These are phyloP conservation scores for Articulospora tetracladia DNA, from an alignment of 495 filamentous ascomycete species.

Conservation along the genomic window DNA sequence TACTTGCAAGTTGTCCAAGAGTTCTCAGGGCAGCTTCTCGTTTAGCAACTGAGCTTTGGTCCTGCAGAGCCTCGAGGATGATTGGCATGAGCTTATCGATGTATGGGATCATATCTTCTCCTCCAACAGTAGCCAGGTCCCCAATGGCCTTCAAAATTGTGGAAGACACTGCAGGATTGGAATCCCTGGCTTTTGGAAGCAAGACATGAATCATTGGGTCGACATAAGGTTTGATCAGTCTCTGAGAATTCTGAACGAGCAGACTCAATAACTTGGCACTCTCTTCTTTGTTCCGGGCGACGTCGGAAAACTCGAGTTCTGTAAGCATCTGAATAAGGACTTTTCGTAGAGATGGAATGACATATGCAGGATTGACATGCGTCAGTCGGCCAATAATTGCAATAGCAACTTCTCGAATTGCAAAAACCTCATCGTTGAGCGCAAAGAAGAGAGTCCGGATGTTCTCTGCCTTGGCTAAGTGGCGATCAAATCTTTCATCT, in stretches of 20 bases:
- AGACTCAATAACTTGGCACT: constrained; percentile 89
- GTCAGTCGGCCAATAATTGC: constrained; percentile 93
- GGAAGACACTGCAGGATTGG: constrained; percentile 80
- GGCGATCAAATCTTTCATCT: constrained; percentile 90
- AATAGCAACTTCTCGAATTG: constrained; percentile 90
- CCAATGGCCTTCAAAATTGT: constrained; percentile 92
- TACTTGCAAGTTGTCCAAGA: constrained; percentile 87
- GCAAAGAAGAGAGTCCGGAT: constrained; percentile 93
- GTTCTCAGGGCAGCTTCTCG: constrained; percentile 88
- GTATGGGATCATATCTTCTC: constrained; percentile 83
- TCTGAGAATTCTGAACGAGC: constrained; percentile 85
- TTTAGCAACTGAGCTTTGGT: constrained; percentile 82
- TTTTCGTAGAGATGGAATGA: constrained; percentile 91
- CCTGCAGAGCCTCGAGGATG: constrained; percentile 87
- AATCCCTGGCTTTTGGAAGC: constrained; percentile 80
- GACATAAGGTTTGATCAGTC: constrained; percentile 90
- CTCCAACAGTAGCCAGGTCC: constrained; percentile 88
- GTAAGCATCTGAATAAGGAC: constrained; percentile 93
- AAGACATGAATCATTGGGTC: constrained; percentile 90
- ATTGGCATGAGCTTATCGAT: constrained; percentile 89
- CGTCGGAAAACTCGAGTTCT: constrained; percentile 93
- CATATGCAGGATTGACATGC: constrained; percentile 89
- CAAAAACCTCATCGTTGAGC: constrained; percentile 91
- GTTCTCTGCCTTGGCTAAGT: constrained; percentile 92
- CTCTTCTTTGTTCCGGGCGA: constrained; percentile 89